phyloP scores from a whole-genome alignment of 2,329 filamentous ascomycete genomes.

The Trichoderma sp. region DNA sequence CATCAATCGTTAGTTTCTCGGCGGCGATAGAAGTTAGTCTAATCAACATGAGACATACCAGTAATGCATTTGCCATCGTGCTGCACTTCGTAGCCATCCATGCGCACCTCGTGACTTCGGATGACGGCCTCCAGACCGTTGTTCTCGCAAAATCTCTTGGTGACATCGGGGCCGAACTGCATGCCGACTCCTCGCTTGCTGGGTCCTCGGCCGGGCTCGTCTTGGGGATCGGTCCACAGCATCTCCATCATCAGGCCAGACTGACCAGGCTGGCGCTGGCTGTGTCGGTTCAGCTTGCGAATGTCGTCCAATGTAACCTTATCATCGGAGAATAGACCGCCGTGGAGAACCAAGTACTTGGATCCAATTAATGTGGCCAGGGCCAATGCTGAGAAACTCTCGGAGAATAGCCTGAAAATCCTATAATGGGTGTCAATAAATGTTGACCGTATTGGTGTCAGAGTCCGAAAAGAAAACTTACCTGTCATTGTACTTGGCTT shows the following conservation, averaged over 20 bases:
- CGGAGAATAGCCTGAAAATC: constrained; percentile 95
- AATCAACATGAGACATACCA: constrained; percentile 45
- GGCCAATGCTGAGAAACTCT: constrained; percentile 92
- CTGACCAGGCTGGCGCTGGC: constrained; percentile 89
- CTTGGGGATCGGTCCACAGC: constrained; percentile 97
- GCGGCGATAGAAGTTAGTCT: neutral
- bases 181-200: constrained; percentile 96
- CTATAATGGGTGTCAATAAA: constrained; percentile 36
- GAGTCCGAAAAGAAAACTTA: neutral
- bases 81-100: constrained; percentile 99
- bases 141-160: constrained; percentile 92
- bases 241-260: constrained; percentile 99
- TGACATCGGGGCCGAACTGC: constrained; percentile 95
- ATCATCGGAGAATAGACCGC: constrained; percentile 94
- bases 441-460: neutral
- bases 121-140: constrained; percentile 95
- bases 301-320: constrained; percentile 90
- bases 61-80: constrained; percentile 95
- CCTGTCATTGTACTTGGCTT: constrained; percentile 93
- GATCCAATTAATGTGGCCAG: constrained; percentile 87
- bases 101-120: constrained; percentile 94
- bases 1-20: constrained; percentile 19
- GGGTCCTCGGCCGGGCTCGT: constrained; percentile 78
- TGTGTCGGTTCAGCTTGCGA: constrained; percentile 84
- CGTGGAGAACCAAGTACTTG: constrained; percentile 90